Percentiles rank a stretch among this genome's conserved stretches.
Conservation (phyloP, 306 rosid genomes). For the Cucumis cinereus region DNA sequence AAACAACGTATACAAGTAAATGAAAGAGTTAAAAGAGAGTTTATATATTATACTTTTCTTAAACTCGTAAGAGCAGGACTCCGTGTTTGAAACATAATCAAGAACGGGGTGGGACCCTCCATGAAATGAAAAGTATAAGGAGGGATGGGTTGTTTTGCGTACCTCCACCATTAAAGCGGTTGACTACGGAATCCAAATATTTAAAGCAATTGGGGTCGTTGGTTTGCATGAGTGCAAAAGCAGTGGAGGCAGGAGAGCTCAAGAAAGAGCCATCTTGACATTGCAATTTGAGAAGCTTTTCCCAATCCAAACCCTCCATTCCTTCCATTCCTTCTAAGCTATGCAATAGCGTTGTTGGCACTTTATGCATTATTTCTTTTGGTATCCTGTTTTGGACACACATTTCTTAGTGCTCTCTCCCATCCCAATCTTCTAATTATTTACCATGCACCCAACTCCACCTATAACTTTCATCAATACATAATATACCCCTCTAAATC, state of each 20-base stretch:
- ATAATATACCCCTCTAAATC: no score
- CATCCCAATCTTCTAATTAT: no score
- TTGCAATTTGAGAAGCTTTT: conserved; percentile 71
- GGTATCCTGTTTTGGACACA: conserved; percentile 54
- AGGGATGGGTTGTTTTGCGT: no score
- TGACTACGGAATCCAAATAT: conserved; percentile 41
- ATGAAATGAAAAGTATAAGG: no score
- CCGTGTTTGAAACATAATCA: no score
- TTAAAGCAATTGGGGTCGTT: conserved; percentile 47
- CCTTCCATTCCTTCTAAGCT: conserved; percentile 99
- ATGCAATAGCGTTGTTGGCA: conserved; percentile 78
- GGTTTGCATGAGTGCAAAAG: conserved; percentile 76
- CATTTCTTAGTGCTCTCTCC: conserved; percentile 13
- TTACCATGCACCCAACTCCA: no score
- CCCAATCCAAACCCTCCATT: conserved; percentile 72
- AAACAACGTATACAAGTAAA: no score
- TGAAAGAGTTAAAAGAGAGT: no score
- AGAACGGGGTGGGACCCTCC: no score
- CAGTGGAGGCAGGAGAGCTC: conserved; percentile 90
- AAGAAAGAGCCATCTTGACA: conserved; percentile 80
- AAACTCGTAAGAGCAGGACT: no score
- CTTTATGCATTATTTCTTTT: conserved; percentile 71
- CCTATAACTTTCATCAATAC: no score
- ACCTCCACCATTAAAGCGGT: conserved; percentile 87
- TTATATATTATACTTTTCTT: no score